Base-by-base conservation (phyloP, 225 moss, liverwort and hornwort species). In the Polytrichum formosum region DNA sequence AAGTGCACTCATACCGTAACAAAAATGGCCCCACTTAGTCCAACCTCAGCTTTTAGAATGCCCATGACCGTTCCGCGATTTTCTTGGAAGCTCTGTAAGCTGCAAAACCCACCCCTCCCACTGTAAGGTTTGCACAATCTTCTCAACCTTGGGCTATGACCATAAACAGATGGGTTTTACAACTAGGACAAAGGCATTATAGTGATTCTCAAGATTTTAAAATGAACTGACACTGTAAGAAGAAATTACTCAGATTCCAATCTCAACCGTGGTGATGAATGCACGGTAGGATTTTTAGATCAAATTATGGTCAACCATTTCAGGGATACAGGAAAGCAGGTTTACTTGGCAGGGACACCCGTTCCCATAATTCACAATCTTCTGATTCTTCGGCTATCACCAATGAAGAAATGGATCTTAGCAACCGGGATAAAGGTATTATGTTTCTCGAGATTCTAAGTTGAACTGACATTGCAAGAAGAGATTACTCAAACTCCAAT, bases 21-120 rank as follows among this genome's bases (percentile, higher is more conserved):
- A 79, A 93, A 93, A 63, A 96, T 90, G 64, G 96, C 96, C 25
- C 91, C 96, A 74, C 87, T 93, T 28, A 96, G 84, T 67, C 96
- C 93, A 77, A 93, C 80, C 73, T 96, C 88, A 10, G 93, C 90
- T 82, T 96, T 96, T 73, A 91, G 74, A 53, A 93, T 85, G 35
- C 96, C 93, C 75, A 93, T 73, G 10, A 85, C 89, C 37, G 91
- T 96, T 73, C 96, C 96, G 55, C 90, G 87, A 61, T 83, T 79
- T 78, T 91, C 87, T 37, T 81, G 74, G 70, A 96, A 96, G 70
- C 87, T 96, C 79, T 77, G 96, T 73, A 96, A 80, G 81, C 93
- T 96, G 88, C 63, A n/a, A 26, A 61, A 67, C 31, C 56, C 23
- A 26, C 55, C 18, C 31, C 64, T 58, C 30, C 55, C 55, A 46